A percentile compares a stretch with the other conserved stretches of the same genome.
phyloP scores from a whole-genome alignment of 768 basidiomycete species.

The Mycena leptocephala region DNA sequence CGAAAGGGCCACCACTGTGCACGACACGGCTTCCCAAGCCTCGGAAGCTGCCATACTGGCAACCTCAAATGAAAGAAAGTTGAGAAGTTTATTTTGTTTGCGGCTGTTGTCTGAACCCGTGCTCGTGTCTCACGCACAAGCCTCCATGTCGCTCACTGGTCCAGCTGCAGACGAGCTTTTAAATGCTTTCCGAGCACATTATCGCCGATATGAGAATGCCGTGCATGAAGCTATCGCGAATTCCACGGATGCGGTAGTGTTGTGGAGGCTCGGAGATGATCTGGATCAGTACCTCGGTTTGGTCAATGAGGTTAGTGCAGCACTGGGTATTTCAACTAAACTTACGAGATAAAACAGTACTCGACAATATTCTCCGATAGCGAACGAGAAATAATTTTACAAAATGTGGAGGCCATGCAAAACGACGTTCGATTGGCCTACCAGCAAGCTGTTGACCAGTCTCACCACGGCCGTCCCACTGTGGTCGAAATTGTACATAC shows the following conservation, averaged over 20 bases:
- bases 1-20: too few relatives aligned
- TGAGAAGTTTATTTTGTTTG: too few relatives aligned
- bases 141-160: not conserved
- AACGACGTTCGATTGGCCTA: not conserved
- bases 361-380: not conserved
- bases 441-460: not conserved
- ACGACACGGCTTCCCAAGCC: too few relatives aligned
- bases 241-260: constrained; percentile 27
- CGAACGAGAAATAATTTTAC: not conserved
- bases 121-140: too few relatives aligned
- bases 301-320: constrained; percentile 23
- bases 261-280: constrained; percentile 37
- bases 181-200: constrained; percentile 27
- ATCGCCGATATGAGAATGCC: constrained; percentile 19
- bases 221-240: constrained; percentile 8
- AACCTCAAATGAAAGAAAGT: too few relatives aligned
- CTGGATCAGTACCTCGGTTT: constrained; percentile 26
- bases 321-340: too few relatives aligned
- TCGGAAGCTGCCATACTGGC: too few relatives aligned
- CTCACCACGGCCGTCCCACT: not conserved
- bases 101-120: too few relatives aligned
- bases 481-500: not conserved
- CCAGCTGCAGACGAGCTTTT: constrained; percentile 16
- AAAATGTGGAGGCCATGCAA: not conserved
- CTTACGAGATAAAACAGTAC: not conserved